These are phyloP conservation scores for Elaeagnus macrophylla DNA, from an alignment of 306 rosid genomes.

Conservation along the genomic window DNA sequence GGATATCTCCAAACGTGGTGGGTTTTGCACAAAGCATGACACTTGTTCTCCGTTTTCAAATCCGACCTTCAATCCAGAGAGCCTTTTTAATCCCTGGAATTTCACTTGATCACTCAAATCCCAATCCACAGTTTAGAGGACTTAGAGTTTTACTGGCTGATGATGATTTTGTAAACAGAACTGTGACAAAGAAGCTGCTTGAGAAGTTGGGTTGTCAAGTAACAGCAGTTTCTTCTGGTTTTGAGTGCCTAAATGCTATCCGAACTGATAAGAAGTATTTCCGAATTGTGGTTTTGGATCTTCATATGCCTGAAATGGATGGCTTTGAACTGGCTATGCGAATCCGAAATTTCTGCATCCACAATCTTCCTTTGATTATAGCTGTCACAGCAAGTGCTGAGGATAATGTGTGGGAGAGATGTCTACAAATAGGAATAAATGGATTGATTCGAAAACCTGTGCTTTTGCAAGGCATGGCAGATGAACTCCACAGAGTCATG, in stretches of 20 bases:
- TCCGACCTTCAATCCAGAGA: conserved; percentile 34
- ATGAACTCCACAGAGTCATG: conserved; percentile 51
- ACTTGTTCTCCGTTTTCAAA: conserved; percentile 58
- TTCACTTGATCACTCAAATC: conserved; percentile 22
- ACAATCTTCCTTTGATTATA: conserved; percentile 55
- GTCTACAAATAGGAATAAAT: conserved; percentile 64
- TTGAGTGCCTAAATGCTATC: conserved; percentile 47
- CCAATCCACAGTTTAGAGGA: conserved; percentile 45
- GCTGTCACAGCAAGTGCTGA: conserved; percentile 63
- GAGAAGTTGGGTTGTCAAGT: conserved; percentile 82
- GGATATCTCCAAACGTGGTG: conserved; percentile 39
- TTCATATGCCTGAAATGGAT: conserved; percentile 84
- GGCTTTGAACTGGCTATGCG: conserved; percentile 65
- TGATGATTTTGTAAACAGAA: conserved; percentile 57
- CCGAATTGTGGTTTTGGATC: conserved; percentile 52
- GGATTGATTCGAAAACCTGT: conserved; percentile 69
- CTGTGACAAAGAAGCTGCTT: conserved; percentile 62
- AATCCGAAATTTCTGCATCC: conserved; percentile 46
- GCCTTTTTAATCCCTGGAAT: conserved; percentile 20
- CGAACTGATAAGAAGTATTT: conserved; percentile 30
- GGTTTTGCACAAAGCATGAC: conserved; percentile 60
- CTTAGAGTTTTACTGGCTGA: conserved; percentile 57
- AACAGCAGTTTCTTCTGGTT: conserved; percentile 60
- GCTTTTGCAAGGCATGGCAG: conserved; percentile 46
- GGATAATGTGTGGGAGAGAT: conserved; percentile 57